Evolutionary conservation across 139 green algal genomes (phyloP), one percentile per base, ranked within the genome.

Genomic region (Haematococcus lacustris): DNA sequence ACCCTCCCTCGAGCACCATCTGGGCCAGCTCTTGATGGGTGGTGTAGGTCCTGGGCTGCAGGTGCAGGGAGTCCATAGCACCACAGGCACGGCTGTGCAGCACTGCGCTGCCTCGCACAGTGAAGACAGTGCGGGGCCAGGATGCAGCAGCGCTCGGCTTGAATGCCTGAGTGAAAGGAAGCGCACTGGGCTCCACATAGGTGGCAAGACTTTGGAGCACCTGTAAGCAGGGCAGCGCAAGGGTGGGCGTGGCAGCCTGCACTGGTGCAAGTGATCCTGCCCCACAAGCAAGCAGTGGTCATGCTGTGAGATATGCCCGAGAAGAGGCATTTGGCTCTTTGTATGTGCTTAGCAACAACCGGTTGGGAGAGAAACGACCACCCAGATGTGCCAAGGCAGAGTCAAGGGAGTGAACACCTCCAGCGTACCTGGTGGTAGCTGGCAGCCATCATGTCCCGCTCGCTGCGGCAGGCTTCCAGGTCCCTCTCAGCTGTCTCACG

Each of bases 41-140:
- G 1, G n/a, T 39, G 66, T 78, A 78, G 40, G 50, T 38, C 9
- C 71, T 3, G 35, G 57, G 33, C 35, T 57, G 43, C 39, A 78
- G 23, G 38, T n/a, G 43, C 51, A 9, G 63, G 5, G 33, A 17
- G 53, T 78, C 73, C 28, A 43, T 23, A 0, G 37, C 13, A 35
- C 73, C 33, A 40, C 73, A 78, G 25, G 73, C n/a, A 30, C 33
- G 5, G 0, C 6, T 64, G 73, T 78, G 73, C 66, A 73, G 66
- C 66, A 71, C 66, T 9, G 39, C 5, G 66, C 66, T 51, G 66
- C 66, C 66, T 28, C 66, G 40, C 41, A 59, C 66, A 3, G 39
- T 60, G 40, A 71, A 61, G 6, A 30, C 40, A 28, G 38, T 28
- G 28, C 39, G 39, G 28, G 41, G 63, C 35, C 34, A 69, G 5